Conservation (phyloP, 2,329 filamentous ascomycete species). For the Fusarium multiceps region DNA sequence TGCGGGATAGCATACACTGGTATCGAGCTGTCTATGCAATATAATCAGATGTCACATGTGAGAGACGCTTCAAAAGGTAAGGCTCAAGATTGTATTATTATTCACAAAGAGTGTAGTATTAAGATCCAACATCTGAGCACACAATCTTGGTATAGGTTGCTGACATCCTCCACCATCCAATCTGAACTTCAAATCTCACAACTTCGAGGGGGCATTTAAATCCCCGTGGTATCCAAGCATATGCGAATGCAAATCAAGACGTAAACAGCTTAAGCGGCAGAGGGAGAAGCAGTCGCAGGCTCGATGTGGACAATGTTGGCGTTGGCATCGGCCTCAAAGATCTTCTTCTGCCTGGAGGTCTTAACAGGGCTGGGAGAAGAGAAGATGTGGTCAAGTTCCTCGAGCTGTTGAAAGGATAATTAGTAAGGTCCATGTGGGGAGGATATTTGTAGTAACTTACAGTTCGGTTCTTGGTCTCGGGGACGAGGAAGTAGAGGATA, state of each 20-base stretch:
- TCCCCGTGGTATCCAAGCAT: not conserved
- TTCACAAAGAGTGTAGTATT: slow-evolving; percentile 20
- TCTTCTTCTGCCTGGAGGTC: slow-evolving; percentile 36
- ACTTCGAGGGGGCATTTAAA: not conserved
- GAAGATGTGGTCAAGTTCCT: slow-evolving; percentile 43
- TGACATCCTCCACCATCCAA: not conserved
- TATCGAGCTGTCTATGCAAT: too few relatives aligned
- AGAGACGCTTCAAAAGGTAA: not conserved
- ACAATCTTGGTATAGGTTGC: not conserved
- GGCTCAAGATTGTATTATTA: not conserved
- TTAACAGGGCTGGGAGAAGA: slow-evolving; percentile 37
- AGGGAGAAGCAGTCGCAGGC: not conserved
- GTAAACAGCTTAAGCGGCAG: not conserved
- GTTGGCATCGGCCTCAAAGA: slow-evolving; percentile 32
- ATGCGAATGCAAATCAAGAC: not conserved
- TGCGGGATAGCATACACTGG: too few relatives aligned
- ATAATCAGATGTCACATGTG: not conserved
- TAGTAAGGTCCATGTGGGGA: not conserved
- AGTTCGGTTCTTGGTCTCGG: slow-evolving; percentile 62
- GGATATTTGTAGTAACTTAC: slow-evolving; percentile 7
- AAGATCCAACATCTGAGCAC: not conserved
- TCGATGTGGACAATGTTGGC: slow-evolving; percentile 40
- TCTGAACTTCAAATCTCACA: not conserved
- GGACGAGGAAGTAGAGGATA: slow-evolving; percentile 62
- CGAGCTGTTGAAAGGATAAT: slow-evolving; percentile 22